Conservation (phyloP, 176 grass and related monocot genomes). For the Juncus inflexus region DNA sequence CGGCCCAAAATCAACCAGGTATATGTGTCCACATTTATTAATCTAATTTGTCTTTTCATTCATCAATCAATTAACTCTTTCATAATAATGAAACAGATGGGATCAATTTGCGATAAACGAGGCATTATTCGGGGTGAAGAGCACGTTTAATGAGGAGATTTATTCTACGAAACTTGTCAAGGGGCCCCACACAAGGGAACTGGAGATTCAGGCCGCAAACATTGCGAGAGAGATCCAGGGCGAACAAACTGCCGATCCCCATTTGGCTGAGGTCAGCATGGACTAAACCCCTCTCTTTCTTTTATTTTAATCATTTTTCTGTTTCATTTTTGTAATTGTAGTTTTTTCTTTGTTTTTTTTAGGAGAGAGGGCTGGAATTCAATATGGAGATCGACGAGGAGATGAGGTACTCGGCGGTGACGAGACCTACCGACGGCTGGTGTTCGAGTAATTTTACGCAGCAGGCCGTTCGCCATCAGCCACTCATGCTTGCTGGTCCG, state of each 20-base stretch:
- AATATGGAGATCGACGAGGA: constrained; percentile 90
- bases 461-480: no score
- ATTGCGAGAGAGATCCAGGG: constrained; percentile 94
- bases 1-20: constrained; percentile 73
- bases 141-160: constrained; percentile 97
- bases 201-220: constrained; percentile 78
- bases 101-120: constrained; percentile 95
- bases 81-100: constrained; percentile 88
- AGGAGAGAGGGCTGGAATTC: constrained; percentile 83
- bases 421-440: constrained; percentile 56
- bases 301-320: neutral
- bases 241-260: constrained; percentile 79
- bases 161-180: constrained; percentile 96
- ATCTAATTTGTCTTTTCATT: no score
- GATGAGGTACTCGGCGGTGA: constrained; percentile 83
- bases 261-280: constrained; percentile 79
- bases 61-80: no score
- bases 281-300: neutral
- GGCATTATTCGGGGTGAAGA: constrained; percentile 83
- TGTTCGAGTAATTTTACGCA: neutral
- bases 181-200: constrained; percentile 83
- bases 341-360: constrained; percentile 15
- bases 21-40: no score
- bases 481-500: no score
- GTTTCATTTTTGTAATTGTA: constrained; percentile 19